Conservation (phyloP, 2,329 filamentous ascomycete genomes). For the Ascochyta fabae region DNA sequence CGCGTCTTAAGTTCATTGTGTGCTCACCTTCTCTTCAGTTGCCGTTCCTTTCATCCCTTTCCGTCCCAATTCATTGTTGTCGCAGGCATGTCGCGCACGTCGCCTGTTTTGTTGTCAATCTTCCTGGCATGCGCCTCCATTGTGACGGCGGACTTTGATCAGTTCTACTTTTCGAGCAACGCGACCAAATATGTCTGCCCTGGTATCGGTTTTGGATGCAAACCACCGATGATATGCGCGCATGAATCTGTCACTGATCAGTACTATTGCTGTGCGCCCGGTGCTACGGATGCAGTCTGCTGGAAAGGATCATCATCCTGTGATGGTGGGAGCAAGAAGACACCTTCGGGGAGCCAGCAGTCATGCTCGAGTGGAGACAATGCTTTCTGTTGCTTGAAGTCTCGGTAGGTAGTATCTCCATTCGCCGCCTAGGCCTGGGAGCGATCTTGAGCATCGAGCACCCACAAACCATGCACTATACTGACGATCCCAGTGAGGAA, state of each 20-base stretch:
- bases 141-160: slow-evolving; percentile 13
- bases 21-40: not conserved
- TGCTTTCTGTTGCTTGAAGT: slow-evolving; percentile 24
- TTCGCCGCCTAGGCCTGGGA: not conserved
- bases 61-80: not conserved
- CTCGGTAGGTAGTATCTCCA: slow-evolving; percentile 8
- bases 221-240: slow-evolving; percentile 21
- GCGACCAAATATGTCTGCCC: slow-evolving; percentile 18
- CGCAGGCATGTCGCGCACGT: slow-evolving; percentile 3
- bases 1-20: not conserved
- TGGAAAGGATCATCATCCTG: slow-evolving; percentile 15
- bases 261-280: slow-evolving; percentile 25
- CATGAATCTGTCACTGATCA: slow-evolving; percentile 22
- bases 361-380: slow-evolving; percentile 16
- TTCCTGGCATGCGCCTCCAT: not conserved
- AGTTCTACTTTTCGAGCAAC: slow-evolving; percentile 24
- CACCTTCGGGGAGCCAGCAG: slow-evolving; percentile 15
- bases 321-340: slow-evolving; percentile 13
- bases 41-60: not conserved
- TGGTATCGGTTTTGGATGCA: slow-evolving; percentile 13
- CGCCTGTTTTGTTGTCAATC: not conserved
- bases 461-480: not conserved
- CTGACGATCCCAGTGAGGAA: slow-evolving; percentile 22
- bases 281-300: slow-evolving; percentile 18
- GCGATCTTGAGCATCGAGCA: not conserved